phyloP scores from a whole-genome alignment of 768 basidiomycete species.

The Lentinus brumalis region DNA sequence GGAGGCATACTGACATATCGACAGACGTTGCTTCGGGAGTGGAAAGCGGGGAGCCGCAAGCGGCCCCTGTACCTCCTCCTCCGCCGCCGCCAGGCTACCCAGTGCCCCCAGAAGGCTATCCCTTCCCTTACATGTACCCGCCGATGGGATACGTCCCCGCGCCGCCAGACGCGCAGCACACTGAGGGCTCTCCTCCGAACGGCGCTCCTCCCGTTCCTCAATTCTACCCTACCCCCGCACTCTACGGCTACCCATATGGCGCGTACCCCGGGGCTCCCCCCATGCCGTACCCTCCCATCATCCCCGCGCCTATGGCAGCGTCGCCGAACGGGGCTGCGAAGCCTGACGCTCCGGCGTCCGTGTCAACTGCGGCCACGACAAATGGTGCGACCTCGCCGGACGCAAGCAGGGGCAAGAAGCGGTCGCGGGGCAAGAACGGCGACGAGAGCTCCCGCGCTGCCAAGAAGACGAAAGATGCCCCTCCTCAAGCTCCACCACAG shows the following conservation, averaged over 20 bases:
- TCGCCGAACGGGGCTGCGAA: slow-evolving; percentile 32
- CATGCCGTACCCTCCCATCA: slow-evolving; percentile 22
- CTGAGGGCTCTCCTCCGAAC: slow-evolving; percentile 35
- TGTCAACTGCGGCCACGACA: not conserved
- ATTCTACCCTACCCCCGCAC: slow-evolving; percentile 40
- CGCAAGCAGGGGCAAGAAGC: slow-evolving; percentile 34
- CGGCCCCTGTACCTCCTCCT: slow-evolving; percentile 9
- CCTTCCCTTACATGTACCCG: slow-evolving; percentile 48
- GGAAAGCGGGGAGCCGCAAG: slow-evolving; percentile 10
- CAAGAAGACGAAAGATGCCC: slow-evolving; percentile 36
- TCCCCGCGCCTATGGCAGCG: slow-evolving; percentile 15
- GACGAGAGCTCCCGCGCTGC: slow-evolving; percentile 33
- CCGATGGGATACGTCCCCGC: slow-evolving; percentile 42
- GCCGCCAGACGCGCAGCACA: slow-evolving; percentile 37
- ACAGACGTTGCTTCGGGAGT: slow-evolving; percentile 9
- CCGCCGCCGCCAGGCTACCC: slow-evolving; percentile 26
- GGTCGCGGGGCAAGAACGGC: slow-evolving; percentile 26
- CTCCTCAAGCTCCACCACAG: slow-evolving; percentile 4
- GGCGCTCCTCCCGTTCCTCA: slow-evolving; percentile 29
- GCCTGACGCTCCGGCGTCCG: slow-evolving; percentile 20
- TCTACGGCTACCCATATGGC: slow-evolving; percentile 36
- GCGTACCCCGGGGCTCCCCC: slow-evolving; percentile 23
- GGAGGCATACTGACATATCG: not conserved
- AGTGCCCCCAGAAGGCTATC: slow-evolving; percentile 44
- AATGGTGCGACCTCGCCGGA: slow-evolving; percentile 8